A percentile compares a stretch with the other conserved stretches of the same genome.
Evolutionary conservation across 2,329 filamentous ascomycete genomes (phyloP).

Genomic region (Trichoderma atrobrunneum): DNA sequence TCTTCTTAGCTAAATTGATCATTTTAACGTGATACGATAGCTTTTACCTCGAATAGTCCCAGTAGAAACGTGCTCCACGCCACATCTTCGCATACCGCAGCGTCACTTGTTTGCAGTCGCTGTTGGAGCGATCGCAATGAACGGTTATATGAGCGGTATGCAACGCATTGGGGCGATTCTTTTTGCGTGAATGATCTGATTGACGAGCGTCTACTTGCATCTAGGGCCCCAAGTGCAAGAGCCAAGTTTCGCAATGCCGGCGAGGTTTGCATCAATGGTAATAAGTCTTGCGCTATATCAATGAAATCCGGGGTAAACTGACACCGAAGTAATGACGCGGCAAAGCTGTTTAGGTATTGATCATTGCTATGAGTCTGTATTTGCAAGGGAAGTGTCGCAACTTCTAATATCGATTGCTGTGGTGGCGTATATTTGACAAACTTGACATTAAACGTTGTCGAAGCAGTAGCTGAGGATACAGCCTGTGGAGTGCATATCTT

Average conservation of each 20-base stretch:
- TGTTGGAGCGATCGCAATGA: conserved; percentile 22
- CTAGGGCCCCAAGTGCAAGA: conserved; percentile 29
- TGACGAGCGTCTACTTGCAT: conserved; percentile 23
- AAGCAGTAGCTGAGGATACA: rapidly evolving
- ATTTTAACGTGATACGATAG: rapidly evolving
- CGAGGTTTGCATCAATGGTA: conserved; percentile 23
- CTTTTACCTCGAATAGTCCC: conserved; percentile 28
- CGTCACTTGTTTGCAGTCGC: conserved; percentile 1
- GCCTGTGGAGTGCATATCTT: conserved; percentile 26
- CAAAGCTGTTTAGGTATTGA: conserved; percentile 23
- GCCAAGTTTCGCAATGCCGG: conserved; percentile 22
- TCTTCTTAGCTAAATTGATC: background rate
- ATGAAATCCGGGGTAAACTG: conserved; percentile 24
- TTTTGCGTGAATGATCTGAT: background rate
- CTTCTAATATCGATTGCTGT: background rate
- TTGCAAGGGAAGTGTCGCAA: background rate
- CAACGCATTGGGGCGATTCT: background rate
- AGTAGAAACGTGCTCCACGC: conserved; percentile 30
- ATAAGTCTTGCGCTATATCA: conserved; percentile 12
- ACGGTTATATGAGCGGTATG: conserved; percentile 24
- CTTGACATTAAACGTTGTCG: background rate
- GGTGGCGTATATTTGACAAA: conserved; percentile 19
- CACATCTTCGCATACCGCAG: conserved; percentile 9
- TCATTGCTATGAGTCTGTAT: background rate
- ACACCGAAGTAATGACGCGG: conserved; percentile 21